Conservation (phyloP, 2,329 filamentous ascomycete genomes). For the Hypoxylon sp. region DNA sequence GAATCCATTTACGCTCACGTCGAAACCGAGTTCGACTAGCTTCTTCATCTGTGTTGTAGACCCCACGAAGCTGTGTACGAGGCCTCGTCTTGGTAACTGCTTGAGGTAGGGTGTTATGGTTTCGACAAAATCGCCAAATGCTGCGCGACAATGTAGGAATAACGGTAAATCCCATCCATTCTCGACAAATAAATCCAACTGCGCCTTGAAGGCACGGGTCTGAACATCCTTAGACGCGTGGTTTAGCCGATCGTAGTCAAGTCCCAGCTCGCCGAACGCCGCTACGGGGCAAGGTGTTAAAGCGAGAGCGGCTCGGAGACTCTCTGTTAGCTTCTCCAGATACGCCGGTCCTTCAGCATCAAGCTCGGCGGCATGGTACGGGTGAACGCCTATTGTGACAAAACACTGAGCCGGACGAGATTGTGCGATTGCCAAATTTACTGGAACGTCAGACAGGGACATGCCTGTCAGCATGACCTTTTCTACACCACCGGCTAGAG, state of each 20-base stretch:
- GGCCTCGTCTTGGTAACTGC: conserved; percentile 55
- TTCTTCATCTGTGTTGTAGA: conserved; percentile 58
- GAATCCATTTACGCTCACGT: conserved; percentile 66
- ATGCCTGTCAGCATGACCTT: conserved; percentile 61
- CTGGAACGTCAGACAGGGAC: conserved; percentile 52
- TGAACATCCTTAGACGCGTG: conserved; percentile 61
- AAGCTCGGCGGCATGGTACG: conserved; percentile 64
- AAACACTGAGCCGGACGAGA: conserved; percentile 56
- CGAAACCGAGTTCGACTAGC: conserved; percentile 56
- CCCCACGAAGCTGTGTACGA: conserved; percentile 60
- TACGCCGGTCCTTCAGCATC: conserved; percentile 47
- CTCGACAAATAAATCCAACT: conserved; percentile 58
- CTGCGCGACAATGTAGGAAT: conserved; percentile 60
- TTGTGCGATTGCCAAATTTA: conserved; percentile 52
- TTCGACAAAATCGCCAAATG: conserved; percentile 60
- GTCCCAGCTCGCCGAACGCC: conserved; percentile 65
- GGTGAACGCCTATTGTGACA: conserved; percentile 65
- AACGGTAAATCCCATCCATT: conserved; percentile 56
- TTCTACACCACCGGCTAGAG: conserved; percentile 58
- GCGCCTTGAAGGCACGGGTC: conserved; percentile 58
- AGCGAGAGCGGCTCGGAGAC: conserved; percentile 47
- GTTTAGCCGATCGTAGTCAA: conserved; percentile 65
- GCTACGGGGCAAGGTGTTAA: conserved; percentile 54
- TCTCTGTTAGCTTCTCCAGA: conserved; percentile 49
- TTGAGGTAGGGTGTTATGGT: conserved; percentile 59